Base-by-base conservation (phyloP, 495 filamentous ascomycete genomes). In the Tuber calosporum region DNA sequence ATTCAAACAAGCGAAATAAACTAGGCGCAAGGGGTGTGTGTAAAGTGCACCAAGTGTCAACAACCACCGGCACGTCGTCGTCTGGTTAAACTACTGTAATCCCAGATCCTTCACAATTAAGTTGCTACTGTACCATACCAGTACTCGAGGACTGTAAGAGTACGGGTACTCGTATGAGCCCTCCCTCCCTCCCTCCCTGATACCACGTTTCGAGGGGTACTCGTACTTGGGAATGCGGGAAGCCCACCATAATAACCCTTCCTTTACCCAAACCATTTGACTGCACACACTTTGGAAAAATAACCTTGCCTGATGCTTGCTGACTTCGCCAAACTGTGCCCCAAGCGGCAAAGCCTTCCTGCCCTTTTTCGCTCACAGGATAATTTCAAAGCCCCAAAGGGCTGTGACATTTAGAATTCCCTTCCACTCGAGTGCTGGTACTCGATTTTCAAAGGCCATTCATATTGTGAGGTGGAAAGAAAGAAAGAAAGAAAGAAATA, bases 51-150 rank as follows among this genome's bases (percentile, higher is more conserved):
- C 26, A 62, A 62, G 26, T 62, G 53, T 62, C 53, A 34, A 62
- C 13, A 3, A 58, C 53, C 53, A 30, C 22, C 45, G 22, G 45
- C 45, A 30, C 53, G 26, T 62, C 8, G 53, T 62, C 53, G 53
- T 62, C 34, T 62, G 13, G 53, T 62, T 62, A 62, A 62, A 62
- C 53, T 62, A n/a, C n/a, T n/a, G n/a, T n/a, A 62, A 62, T 62
- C 53, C 26, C 53, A 62, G 26, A 62, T 11, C 26, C 13, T 62
- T 62, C 34, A 62, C 53, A 62, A 34, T 34, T 15, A 62, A 34
- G 53, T 62, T 62, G 19, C 53, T 17, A 26, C 13, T n/a, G 15
- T 2, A n/a, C n/a, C n/a, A n/a, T n/a, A n/a, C n/a, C n/a, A n/a
- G n/a, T n/a, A 3, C 48, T 53, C 45, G 22, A 53, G 45, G 1